Conservation (phyloP, 352 stramenopile species). For the Pythium insidiosum region DNA sequence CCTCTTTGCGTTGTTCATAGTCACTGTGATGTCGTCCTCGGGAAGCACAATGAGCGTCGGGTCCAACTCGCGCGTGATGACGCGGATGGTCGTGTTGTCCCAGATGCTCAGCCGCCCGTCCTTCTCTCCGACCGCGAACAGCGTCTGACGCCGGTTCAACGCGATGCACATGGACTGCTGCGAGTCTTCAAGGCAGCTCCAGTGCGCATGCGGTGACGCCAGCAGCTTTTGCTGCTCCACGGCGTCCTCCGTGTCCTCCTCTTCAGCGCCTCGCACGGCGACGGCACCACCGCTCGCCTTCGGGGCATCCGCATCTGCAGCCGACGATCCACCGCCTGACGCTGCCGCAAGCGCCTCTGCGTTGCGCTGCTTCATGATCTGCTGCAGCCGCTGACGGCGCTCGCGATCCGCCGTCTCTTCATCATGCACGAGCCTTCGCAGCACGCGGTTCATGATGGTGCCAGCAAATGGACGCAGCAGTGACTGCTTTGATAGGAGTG, state of each 20-base stretch:
- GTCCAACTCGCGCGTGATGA: conserved; percentile 73
- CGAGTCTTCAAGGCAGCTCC: conserved; percentile 63
- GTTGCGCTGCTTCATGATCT: conserved; percentile 16
- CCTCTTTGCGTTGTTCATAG: conserved; percentile 2
- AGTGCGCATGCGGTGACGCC: conserved; percentile 34
- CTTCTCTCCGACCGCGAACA: conserved; percentile 71
- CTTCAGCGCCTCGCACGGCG: conserved; percentile 15
- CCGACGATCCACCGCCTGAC: neutral
- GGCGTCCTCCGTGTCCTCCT: conserved; percentile 34
- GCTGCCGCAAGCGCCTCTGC: conserved; percentile 3
- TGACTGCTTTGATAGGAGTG: too few species aligned
- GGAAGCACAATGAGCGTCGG: conserved; percentile 53
- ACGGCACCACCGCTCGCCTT: neutral
- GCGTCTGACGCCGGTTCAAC: conserved; percentile 46
- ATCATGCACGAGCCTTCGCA: conserved; percentile 24
- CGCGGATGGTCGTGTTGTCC: conserved; percentile 74
- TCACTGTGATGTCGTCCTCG: neutral
- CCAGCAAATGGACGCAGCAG: too few species aligned
- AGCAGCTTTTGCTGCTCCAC: conserved; percentile 52
- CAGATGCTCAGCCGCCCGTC: conserved; percentile 76
- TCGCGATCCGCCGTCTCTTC: conserved; percentile 25
- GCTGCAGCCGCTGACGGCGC: conserved; percentile 22
- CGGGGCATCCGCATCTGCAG: neutral
- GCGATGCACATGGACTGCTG: conserved; percentile 68
- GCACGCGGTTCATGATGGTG: conserved; percentile 18